These are phyloP conservation scores for Talaromyces pinophilus DNA, from an alignment of 2,329 filamentous ascomycete genomes.

Conservation along the genomic window DNA sequence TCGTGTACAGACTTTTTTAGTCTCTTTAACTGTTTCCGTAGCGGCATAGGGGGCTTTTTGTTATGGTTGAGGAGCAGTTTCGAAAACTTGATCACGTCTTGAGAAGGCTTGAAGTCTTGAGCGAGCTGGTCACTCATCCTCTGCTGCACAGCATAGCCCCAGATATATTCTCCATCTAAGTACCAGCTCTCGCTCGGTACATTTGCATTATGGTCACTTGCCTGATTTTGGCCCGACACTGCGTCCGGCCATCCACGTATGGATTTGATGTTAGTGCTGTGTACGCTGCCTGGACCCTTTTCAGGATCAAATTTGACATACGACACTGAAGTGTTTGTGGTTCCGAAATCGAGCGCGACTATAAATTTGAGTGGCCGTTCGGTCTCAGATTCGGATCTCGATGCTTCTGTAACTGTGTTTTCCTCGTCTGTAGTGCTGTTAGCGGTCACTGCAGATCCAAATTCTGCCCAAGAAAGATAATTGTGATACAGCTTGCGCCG, in stretches of 20 bases:
- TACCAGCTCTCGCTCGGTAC: constrained; percentile 16
- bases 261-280: not conserved
- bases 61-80: not conserved
- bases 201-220: not conserved
- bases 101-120: not conserved
- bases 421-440: not conserved
- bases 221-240: not conserved
- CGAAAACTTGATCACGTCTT: constrained; percentile 5
- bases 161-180: not conserved
- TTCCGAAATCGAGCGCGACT: constrained; percentile 10
- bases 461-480: not conserved
- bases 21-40: not conserved
- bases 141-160: constrained; percentile 5
- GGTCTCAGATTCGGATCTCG: not conserved
- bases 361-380: constrained; percentile 1
- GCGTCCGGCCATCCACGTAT: not conserved
- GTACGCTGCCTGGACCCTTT: not conserved
- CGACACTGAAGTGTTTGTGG: constrained; percentile 10
- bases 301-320: constrained; percentile 8
- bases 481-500: not conserved
- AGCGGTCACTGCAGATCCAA: not conserved
- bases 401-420: not conserved
- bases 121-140: not conserved
- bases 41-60: not conserved
- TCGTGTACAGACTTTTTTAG: not conserved